A percentile compares a stretch with the other conserved stretches of the same genome.
These are phyloP conservation scores for Diplodia corticola DNA, from an alignment of 2,329 filamentous ascomycete genomes.

Conservation along the genomic window DNA sequence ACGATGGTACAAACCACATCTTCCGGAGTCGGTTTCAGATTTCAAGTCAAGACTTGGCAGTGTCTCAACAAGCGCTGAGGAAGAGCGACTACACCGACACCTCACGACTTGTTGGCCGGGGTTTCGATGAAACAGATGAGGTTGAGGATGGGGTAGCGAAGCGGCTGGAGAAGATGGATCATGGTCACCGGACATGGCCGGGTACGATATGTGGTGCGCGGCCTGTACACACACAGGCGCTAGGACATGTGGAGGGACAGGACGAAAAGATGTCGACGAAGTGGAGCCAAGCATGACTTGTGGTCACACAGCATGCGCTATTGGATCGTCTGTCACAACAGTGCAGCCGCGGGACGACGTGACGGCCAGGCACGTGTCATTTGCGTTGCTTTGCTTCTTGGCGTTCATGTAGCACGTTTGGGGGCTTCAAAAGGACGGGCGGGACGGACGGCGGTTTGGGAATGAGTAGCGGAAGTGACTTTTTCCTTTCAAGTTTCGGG, in stretches of 20 bases:
- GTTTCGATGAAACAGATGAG: not conserved
- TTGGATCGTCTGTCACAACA: constrained; percentile 8
- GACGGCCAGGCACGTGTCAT: constrained; percentile 8
- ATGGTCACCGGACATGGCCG: not conserved
- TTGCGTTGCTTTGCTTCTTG: constrained; percentile 10
- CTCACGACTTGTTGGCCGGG: not conserved
- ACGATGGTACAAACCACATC: not conserved
- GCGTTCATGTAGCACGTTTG: not conserved
- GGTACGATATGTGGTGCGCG: constrained; percentile 3
- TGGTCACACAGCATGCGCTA: constrained; percentile 17
- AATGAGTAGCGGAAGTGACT: constrained; percentile 16
- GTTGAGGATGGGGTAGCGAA: not conserved
- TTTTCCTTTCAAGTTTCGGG: constrained; percentile 16
- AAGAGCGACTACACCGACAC: not conserved
- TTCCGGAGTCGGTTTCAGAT: not conserved
- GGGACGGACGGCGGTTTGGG: constrained; percentile 2
- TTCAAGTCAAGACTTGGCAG: not conserved
- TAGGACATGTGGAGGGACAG: constrained; percentile 14
- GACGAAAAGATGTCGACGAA: constrained; percentile 5
- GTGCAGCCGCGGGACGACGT: not conserved
- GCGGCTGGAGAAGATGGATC: not conserved
- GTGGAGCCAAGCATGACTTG: not conserved
- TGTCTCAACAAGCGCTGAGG: not conserved
- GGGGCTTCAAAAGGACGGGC: constrained; percentile 2
- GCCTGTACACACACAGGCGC: not conserved